phyloP scores from a whole-genome alignment of 345 rosid species.

The Zanthoxylum bungeanum region DNA sequence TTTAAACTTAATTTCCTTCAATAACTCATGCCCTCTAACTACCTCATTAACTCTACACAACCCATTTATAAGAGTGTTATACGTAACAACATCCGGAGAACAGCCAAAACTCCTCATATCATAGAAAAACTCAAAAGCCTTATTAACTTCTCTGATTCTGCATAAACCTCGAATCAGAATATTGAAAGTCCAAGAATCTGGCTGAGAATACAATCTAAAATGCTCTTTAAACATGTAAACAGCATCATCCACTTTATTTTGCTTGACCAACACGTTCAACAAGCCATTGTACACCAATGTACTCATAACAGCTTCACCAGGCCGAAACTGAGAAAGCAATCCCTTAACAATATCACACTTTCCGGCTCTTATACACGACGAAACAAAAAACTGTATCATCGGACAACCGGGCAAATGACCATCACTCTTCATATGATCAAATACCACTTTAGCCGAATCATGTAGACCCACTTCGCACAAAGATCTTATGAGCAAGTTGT shows the following conservation, averaged over 20 bases:
- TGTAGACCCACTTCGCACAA: slow-evolving; percentile 56
- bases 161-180: slow-evolving; percentile 75
- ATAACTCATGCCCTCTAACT: slow-evolving; percentile 46
- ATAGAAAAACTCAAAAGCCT: slow-evolving; percentile 48
- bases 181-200: slow-evolving; percentile 71
- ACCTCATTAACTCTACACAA: slow-evolving; percentile 59
- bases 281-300: slow-evolving; percentile 43
- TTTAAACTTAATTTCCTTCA: slow-evolving; percentile 40
- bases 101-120: slow-evolving; percentile 59
- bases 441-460: slow-evolving; percentile 43
- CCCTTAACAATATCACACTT: slow-evolving; percentile 41
- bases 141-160: slow-evolving; percentile 39
- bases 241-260: slow-evolving; percentile 54
- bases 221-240: slow-evolving; percentile 45
- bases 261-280: slow-evolving; percentile 54
- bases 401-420: slow-evolving; percentile 50
- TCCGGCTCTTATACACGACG: slow-evolving; percentile 43
- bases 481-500: slow-evolving; percentile 53
- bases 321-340: slow-evolving; percentile 45
- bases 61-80: slow-evolving; percentile 76
- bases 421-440: slow-evolving; percentile 69
- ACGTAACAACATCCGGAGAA: slow-evolving; percentile 63
- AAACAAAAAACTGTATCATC: slow-evolving; percentile 47
- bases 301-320: slow-evolving; percentile 33
- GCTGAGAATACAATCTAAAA: slow-evolving; percentile 36